Evolutionary conservation across 164 flowering plant genomes (phyloP), one percentile per base, ranked within the genome.

Genomic region (Stephania yunnanensis): DNA sequence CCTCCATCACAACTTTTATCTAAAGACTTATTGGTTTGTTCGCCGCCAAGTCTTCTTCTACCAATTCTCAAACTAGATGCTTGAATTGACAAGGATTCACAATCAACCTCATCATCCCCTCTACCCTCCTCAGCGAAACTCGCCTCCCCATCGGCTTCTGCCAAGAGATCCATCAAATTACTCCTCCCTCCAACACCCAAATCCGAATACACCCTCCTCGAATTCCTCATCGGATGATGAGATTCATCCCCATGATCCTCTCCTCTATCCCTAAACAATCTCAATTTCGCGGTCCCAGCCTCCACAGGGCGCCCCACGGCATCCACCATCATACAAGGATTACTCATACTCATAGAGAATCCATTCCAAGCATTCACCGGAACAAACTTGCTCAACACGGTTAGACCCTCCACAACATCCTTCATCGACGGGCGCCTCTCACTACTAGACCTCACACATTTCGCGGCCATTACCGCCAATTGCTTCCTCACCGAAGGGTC

Each of bases 351-450:
- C 36, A 73, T 75, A 4, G 78, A 72, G n/a, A 91, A 84, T 36
- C 90, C 91, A 77, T 89, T 87, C 96, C 95, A 94, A 4, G 91
- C 76, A 74, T 84, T 87, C 9, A 84, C 78, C 1, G 92, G 88
- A 67, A 86, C 86, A 73, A 84, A 66, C 75, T 90, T 88, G 78
- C 82, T 81, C 85, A 94, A 79, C 79, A 82, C 86, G 36, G 78
- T 76, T 42, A 95, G 86, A 81, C 88, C 83, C 36, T 82, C 87
- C 29, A 84, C 97, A 61, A 93, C 83, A 66, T 95, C 88, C 73
- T 78, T 86, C 97, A 95, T 95, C 1, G 91, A 76, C 0, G 98
- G 98, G 78, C 98, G 78, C 70, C 93, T 76, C 86, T 95, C 97
- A 72, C 91, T 84, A 46, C 87, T 84, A 69, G 91, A 82, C 86